phyloP scores from a whole-genome alignment of 2,329 filamentous ascomycete genomes.

The Neobulgaria alba region DNA sequence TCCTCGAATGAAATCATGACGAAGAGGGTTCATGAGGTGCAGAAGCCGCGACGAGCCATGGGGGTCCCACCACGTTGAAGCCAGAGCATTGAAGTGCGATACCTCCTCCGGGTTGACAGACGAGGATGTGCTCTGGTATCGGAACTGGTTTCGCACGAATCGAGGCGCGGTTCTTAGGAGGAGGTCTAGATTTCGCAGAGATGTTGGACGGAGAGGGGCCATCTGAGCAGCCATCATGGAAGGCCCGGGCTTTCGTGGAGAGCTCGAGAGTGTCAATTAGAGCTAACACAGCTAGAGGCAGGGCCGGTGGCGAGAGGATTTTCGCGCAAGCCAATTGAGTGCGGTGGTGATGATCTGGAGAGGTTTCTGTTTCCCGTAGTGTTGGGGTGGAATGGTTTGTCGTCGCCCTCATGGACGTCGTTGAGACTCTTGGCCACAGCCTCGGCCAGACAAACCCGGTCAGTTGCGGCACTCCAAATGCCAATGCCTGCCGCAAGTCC shows the following conservation, averaged over 20 bases:
- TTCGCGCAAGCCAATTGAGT: too few relatives aligned
- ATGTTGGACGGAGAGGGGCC: slow-evolving; percentile 19
- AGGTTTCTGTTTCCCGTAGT: too few relatives aligned
- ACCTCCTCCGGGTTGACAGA: slow-evolving; percentile 86
- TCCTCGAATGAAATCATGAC: slow-evolving; percentile 78
- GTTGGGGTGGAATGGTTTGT: too few relatives aligned
- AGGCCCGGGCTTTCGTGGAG: too few relatives aligned
- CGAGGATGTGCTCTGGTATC: slow-evolving; percentile 33
- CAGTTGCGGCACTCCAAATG: too few relatives aligned
- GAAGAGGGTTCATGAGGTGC: slow-evolving; percentile 95
- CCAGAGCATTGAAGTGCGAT: slow-evolving; percentile 88
- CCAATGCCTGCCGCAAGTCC: too few relatives aligned
- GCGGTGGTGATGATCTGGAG: neutral
- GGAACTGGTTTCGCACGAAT: slow-evolving; percentile 25
- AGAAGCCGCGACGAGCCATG: slow-evolving; percentile 60
- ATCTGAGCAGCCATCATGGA: slow-evolving; percentile 12
- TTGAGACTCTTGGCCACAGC: too few relatives aligned
- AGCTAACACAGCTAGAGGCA: too few relatives aligned
- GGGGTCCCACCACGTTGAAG: slow-evolving; percentile 87
- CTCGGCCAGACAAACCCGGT: too few relatives aligned
- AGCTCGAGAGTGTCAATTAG: too few relatives aligned
- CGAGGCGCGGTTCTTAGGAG: slow-evolving; percentile 26
- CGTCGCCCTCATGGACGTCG: too few relatives aligned
- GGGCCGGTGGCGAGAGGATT: too few relatives aligned
- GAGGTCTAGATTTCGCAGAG: slow-evolving; percentile 24